Evolutionary conservation across 169 alveolate species (phyloP), one percentile per base, ranked within the genome.

Genomic region (Pseudocohnilembus persalinus): DNA sequence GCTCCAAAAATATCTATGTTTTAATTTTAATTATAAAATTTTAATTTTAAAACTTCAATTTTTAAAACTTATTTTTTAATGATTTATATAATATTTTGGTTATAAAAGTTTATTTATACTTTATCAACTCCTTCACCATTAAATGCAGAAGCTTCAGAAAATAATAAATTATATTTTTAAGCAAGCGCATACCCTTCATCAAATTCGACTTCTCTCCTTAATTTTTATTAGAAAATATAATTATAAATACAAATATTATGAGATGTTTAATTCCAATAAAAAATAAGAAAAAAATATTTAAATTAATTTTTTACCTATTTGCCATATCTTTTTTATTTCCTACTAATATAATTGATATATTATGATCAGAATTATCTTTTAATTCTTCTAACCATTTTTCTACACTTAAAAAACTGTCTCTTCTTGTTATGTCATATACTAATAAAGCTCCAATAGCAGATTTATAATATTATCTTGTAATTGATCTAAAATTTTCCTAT

Each of bases 401-500:
- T 4, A 26, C 6, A 73, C 28, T 73, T 73, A 15, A 6, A 73
- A 73, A 73, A 26, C 33, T 73, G 6, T 26, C 28, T 73, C 26
- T 73, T 73, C 26, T 73, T 26, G 73, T 15, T 0, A 32, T 32
- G 32, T 32, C 49, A 32, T 34, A 77, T 77, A 34, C 74, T 31
- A 86, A 28, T n/a, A 90, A 35, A 0, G 85, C 89, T 63, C 90
- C 88, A 30, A 74, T 77, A 64, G 89, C 88, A 32, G 99, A 99
- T 88, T 99, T 80, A 78, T 94, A 94, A 84, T 88, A 91, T 25
- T 90, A 74, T 64, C 91, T 76, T 26, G 97, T 91, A 31, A 92
- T 89, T 31, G 93, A 85, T 33, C 95, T 80, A 81, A 91, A 94
- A 26, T 87, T 82, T 80, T 94, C 97, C 85, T 92, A 87, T n/a